Evolutionary conservation across 1,284 basidiomycete species (phyloP).

Genomic region (Ustilago loliicola): DNA sequence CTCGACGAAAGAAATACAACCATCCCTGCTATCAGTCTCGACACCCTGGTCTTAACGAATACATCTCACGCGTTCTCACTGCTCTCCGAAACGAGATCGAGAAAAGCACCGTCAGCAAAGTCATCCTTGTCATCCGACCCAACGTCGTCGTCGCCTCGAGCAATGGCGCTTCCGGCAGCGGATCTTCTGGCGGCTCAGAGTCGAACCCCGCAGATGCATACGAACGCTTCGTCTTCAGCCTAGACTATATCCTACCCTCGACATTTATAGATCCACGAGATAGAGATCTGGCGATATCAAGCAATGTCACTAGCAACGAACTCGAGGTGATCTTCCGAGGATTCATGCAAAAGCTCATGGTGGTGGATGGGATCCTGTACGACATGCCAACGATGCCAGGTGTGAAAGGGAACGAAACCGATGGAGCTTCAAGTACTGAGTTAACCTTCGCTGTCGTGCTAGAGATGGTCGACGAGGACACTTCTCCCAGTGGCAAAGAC

Average conservation of each 20-base stretch:
- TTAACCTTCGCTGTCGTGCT: slow-evolving; percentile 84
- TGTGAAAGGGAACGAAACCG: slow-evolving; percentile 13
- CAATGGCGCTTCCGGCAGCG: slow-evolving; percentile 3
- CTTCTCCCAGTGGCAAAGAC: slow-evolving; percentile 21
- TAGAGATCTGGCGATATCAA: slow-evolving; percentile 74
- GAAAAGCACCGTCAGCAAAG: slow-evolving; percentile 16
- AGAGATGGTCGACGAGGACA: slow-evolving; percentile 80
- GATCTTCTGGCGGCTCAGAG: slow-evolving; percentile 11
- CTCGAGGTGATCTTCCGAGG: slow-evolving; percentile 85
- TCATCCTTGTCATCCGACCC: slow-evolving; percentile 29
- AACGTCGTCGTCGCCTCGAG: slow-evolving; percentile 25
- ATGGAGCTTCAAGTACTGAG: slow-evolving; percentile 75
- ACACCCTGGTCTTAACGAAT: slow-evolving; percentile 86
- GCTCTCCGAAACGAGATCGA: slow-evolving; percentile 82
- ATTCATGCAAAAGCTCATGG: slow-evolving; percentile 84
- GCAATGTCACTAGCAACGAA: slow-evolving; percentile 77
- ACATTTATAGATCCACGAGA: slow-evolving; percentile 79
- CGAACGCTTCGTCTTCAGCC: slow-evolving; percentile 77
- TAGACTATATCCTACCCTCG: slow-evolving; percentile 78
- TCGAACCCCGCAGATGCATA: slow-evolving; percentile 67
- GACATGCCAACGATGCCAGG: slow-evolving; percentile 22
- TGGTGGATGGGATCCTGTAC: slow-evolving; percentile 81
- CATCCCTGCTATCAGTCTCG: slow-evolving; percentile 91
- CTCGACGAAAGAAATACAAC: slow-evolving; percentile 86
- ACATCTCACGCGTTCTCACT: slow-evolving; percentile 84